phyloP scores from a whole-genome alignment of 208 protist species.

The Zelonia costaricensis region DNA sequence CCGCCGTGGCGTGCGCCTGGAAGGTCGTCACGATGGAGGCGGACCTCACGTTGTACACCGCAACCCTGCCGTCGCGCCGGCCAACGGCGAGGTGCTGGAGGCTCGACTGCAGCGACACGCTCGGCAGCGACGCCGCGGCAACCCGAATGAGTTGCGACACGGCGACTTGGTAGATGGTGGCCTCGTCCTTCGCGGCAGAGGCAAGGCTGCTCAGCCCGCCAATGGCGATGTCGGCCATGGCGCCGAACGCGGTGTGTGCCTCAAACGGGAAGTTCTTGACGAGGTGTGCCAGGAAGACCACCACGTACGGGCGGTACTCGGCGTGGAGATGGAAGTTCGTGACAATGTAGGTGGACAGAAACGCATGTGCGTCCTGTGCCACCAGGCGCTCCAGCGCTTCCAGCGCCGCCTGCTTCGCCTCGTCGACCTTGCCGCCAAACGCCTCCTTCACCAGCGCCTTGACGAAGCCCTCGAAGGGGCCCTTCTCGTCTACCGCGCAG shows the following conservation, averaged over 20 bases:
- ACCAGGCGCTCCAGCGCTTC: conserved; percentile 36
- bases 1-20: conserved; percentile 43
- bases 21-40: conserved; percentile 60
- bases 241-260: conserved; percentile 21
- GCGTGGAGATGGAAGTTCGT: conserved; percentile 20
- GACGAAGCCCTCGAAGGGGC: conserved; percentile 4
- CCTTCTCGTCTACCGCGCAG: neutral
- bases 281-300: conserved; percentile 40
- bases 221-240: conserved; percentile 23
- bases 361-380: conserved; percentile 23
- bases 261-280: conserved; percentile 32
- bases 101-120: conserved; percentile 73
- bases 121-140: conserved; percentile 47
- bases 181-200: conserved; percentile 26
- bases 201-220: conserved; percentile 6
- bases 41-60: conserved; percentile 72
- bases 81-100: conserved; percentile 75
- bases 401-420: conserved; percentile 12
- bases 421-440: conserved; percentile 12
- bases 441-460: conserved; percentile 12
- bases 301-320: conserved; percentile 21
- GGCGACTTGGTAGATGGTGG: conserved; percentile 35
- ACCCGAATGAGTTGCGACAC: conserved; percentile 51
- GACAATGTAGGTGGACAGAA: conserved; percentile 26
- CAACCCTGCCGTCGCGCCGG: conserved; percentile 51